Percentiles rank a stretch among this genome's conserved stretches.
phyloP scores from a whole-genome alignment of 1,284 basidiomycete species.

The Leucoagaricus sp. region DNA sequence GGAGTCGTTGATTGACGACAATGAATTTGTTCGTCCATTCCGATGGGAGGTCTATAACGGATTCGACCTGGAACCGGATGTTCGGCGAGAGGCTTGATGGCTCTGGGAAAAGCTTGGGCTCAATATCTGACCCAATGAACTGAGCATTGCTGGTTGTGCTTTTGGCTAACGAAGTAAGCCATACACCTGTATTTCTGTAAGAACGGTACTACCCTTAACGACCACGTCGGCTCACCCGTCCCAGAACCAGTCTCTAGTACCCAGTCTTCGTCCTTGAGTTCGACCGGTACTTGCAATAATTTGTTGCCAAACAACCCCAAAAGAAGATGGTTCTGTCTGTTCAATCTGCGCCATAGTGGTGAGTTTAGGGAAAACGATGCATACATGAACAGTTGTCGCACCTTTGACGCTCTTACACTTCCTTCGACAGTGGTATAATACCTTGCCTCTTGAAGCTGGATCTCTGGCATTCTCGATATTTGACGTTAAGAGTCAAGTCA shows the following conservation, averaged over 20 bases:
- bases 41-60: not conserved
- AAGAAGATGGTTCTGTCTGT: not conserved
- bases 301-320: not conserved
- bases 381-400: not conserved
- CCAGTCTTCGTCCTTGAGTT: slow-evolving; percentile 3
- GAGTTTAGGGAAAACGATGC: not conserved
- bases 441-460: not conserved
- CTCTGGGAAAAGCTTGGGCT: slow-evolving; percentile 4
- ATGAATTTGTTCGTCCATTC: slow-evolving; percentile 9
- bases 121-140: slow-evolving; percentile 4
- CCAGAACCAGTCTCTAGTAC: slow-evolving; percentile 8
- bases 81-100: not conserved
- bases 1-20: slow-evolving; percentile 5
- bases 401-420: slow-evolving; percentile 4
- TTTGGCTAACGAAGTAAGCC: not conserved
- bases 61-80: not conserved
- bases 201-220: not conserved
- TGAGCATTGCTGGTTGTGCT: not conserved
- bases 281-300: not conserved
- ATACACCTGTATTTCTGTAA: not conserved
- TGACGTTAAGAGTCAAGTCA: not conserved
- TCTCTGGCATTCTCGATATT: not conserved
- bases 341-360: not conserved
- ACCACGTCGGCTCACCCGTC: not conserved
- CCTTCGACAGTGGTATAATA: not conserved